Evolutionary conservation across 2,329 filamentous ascomycete species (phyloP).

Genomic region (Bisporella sp.): DNA sequence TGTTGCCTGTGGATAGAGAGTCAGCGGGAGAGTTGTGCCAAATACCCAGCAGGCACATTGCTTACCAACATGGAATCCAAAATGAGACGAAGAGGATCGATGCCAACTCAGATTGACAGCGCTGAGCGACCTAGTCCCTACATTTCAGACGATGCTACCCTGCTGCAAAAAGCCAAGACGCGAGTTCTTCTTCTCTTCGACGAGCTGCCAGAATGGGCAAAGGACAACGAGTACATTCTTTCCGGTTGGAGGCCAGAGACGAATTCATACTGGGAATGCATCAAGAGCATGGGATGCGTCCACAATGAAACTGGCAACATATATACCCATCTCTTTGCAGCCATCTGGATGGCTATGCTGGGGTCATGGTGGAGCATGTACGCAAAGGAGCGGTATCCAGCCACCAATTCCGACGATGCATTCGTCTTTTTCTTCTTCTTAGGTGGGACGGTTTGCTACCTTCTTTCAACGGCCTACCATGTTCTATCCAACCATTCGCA

Average conservation of each 20-base stretch:
- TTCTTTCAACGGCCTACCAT: constrained; percentile 33
- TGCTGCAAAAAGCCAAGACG: no score
- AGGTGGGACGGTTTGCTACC: constrained; percentile 30
- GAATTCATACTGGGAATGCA: constrained; percentile 29
- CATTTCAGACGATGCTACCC: no score
- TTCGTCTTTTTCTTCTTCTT: constrained; percentile 33
- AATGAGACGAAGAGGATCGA: no score
- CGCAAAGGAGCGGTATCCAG: constrained; percentile 26
- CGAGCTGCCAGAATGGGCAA: constrained; percentile 35
- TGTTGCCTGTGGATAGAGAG: no score
- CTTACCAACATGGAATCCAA: no score
- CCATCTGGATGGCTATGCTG: constrained; percentile 28
- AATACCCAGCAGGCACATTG: no score
- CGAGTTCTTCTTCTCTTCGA: constrained; percentile 7
- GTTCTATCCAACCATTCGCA: constrained; percentile 34
- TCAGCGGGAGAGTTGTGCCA: no score
- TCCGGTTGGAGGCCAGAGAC: constrained; percentile 37
- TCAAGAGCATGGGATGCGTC: constrained; percentile 34
- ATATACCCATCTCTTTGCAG: constrained; percentile 39
- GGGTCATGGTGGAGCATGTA: constrained; percentile 25
- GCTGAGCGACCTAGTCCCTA: no score
- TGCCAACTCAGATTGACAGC: no score
- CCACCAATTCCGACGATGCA: constrained; percentile 28
- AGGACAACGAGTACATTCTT: constrained; percentile 35
- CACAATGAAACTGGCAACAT: constrained; percentile 40